phyloP scores from a whole-genome alignment of 225 moss, liverwort and hornwort genomes.

The Climacium dendroides region DNA sequence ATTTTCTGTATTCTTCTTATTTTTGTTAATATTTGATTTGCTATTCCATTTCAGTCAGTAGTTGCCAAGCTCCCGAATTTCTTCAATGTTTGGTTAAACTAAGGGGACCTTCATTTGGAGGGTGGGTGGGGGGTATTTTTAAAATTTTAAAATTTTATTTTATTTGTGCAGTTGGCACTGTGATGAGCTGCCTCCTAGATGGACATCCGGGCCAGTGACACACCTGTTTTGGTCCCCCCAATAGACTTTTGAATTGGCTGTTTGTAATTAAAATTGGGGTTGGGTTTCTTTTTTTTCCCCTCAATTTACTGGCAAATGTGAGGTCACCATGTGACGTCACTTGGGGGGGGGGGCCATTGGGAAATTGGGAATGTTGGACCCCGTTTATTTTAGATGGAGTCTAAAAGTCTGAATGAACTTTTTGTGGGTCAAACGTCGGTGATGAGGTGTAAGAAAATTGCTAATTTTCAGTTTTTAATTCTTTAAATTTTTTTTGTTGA shows the following conservation, averaged over 20 bases:
- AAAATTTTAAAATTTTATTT: not conserved
- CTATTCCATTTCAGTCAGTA: not conserved
- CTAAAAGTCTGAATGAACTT: not conserved
- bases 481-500: not conserved
- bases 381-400: no score
- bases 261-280: not conserved
- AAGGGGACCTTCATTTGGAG: not conserved
- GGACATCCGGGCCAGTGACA: no score
- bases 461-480: no score
- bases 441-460: not conserved
- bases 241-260: not conserved
- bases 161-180: not conserved
- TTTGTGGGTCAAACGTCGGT: not conserved
- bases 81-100: not conserved
- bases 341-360: not conserved
- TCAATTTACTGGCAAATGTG: not conserved
- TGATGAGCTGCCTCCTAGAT: not conserved
- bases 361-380: not conserved
- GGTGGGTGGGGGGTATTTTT: no score
- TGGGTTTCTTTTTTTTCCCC: not conserved
- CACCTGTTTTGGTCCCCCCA: not conserved
- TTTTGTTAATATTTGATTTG: not conserved
- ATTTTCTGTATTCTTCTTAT: not conserved
- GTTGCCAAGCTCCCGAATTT: not conserved
- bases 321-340: not conserved